Percentiles rank a stretch among this genome's conserved stretches.
Conservation (phyloP, 164 flowering plant genomes). For the Vitis labrusca region DNA sequence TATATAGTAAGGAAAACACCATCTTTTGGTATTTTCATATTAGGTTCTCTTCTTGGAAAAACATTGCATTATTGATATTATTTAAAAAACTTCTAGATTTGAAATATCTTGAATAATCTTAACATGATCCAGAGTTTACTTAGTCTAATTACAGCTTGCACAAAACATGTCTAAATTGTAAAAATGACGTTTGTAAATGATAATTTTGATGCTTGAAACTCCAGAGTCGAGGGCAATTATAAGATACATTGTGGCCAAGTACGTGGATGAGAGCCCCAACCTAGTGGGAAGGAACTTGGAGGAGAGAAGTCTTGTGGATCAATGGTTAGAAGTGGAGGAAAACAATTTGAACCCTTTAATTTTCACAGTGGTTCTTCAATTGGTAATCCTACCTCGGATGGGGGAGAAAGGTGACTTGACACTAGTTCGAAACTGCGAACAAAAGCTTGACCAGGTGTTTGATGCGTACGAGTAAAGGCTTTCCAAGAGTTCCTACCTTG, state of each 20-base stretch:
- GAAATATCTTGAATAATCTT: too few species aligned
- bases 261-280: conserved; percentile 41
- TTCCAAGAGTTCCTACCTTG: conserved; percentile 48
- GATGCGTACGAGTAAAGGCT: conserved; percentile 60
- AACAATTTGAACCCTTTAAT: conserved; percentile 61
- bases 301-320: conserved; percentile 67
- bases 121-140: too few species aligned
- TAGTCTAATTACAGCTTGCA: too few species aligned
- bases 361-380: conserved; percentile 44
- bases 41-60: too few species aligned
- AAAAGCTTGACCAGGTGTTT: conserved; percentile 56
- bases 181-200: too few species aligned
- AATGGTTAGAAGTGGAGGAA: conserved; percentile 84
- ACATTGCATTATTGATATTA: too few species aligned
- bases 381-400: conserved; percentile 49
- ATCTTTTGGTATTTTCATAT: too few species aligned
- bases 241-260: conserved; percentile 65
- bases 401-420: conserved; percentile 39
- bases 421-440: conserved; percentile 31
- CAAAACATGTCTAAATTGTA: too few species aligned
- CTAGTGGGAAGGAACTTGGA: conserved; percentile 58
- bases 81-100: too few species aligned
- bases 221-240: conserved; percentile 79
- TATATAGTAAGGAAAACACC: too few species aligned
- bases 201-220: background rate